Base-by-base conservation (phyloP, 169 alveolate species). In the Plasmodium berghei region DNA sequence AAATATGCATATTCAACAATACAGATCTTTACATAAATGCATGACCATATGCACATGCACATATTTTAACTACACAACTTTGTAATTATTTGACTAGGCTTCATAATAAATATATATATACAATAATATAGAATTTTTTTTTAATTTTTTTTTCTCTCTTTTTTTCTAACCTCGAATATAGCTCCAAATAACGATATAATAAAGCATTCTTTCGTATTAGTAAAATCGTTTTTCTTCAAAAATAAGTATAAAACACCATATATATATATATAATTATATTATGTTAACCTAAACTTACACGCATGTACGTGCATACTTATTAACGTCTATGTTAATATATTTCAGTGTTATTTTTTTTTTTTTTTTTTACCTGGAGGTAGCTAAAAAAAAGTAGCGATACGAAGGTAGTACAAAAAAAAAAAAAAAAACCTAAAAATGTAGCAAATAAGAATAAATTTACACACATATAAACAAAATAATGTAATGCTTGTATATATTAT, bases 361-460 rank as follows among this genome's bases (percentile, higher is more conserved):
- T 59, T 26, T 34, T 73, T 24, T 56, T 48, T 74, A 74, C 88
- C 24, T 74, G 64, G 12, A 74, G 34, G 48, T 74, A 74, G 20
- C 73, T 26, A 10, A n/a, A 52, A 61, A 74, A 26, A 28, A 52
- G 3, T 16, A 74, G 69, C 22, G 88, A 74, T 14, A 49, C n/a
- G 59, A 74, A 74, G n/a, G 88, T 74, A 9, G 74, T 61, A 26
- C 46, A 74, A 18, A 74, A 74, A 62, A 74, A 74, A 74, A 74
- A 74, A 54, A 63, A 56, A 22, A 42, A 74, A 62, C 88, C 88
- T 74, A 55, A 26, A 73, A 5, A 42, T 6, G 24, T 9, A 16
- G 28, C 61, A 12, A 24, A 20, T 20, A 12, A 42, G 14, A 20
- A n/a, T 58, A 20, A 9, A 22, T 5, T 16, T 3, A 18, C 34